These are phyloP conservation scores for Sphagnum fallax DNA, from an alignment of 228 moss, liverwort and hornwort genomes.

Conservation along the genomic window DNA sequence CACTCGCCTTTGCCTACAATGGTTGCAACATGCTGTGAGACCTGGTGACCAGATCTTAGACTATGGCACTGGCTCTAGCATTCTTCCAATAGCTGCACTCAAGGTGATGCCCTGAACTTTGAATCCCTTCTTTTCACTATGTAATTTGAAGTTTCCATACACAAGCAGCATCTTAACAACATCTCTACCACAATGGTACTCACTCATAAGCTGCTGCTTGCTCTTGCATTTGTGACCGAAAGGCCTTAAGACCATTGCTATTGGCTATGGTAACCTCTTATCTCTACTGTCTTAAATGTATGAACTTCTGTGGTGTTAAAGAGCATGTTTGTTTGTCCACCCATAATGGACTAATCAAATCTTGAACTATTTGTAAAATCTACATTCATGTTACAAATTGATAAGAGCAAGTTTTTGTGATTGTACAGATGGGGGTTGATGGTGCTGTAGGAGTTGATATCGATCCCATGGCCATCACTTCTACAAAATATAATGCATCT, in stretches of 20 bases:
- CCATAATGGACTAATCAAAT: too few relatives aligned
- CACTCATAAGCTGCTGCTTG: too few relatives aligned
- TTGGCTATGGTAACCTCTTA: too few relatives aligned
- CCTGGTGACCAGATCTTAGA: conserved; percentile 75
- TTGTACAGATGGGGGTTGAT: conserved; percentile 66
- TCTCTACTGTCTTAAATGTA: too few relatives aligned
- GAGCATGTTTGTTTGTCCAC: too few relatives aligned
- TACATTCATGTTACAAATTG: background rate
- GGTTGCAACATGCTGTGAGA: conserved; percentile 61
- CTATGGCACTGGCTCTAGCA: conserved; percentile 93
- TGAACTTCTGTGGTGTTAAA: too few relatives aligned
- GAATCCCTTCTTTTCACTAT: background rate
- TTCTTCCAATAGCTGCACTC: conserved; percentile 82
- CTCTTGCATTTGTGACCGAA: too few relatives aligned
- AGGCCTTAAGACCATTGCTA: too few relatives aligned
- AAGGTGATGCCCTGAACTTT: conserved; percentile 38
- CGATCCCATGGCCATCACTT: conserved; percentile 79
- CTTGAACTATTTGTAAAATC: background rate
- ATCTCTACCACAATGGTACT: too few relatives aligned
- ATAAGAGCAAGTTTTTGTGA: background rate
- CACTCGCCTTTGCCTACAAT: conserved; percentile 79
- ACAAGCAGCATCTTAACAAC: too few relatives aligned
- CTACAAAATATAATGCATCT: conserved; percentile 75
- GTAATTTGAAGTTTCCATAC: background rate
- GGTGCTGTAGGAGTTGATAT: conserved; percentile 75